Base-by-base conservation (phyloP, 768 basidiomycete genomes). In the Hemileccinum rubropunctum region DNA sequence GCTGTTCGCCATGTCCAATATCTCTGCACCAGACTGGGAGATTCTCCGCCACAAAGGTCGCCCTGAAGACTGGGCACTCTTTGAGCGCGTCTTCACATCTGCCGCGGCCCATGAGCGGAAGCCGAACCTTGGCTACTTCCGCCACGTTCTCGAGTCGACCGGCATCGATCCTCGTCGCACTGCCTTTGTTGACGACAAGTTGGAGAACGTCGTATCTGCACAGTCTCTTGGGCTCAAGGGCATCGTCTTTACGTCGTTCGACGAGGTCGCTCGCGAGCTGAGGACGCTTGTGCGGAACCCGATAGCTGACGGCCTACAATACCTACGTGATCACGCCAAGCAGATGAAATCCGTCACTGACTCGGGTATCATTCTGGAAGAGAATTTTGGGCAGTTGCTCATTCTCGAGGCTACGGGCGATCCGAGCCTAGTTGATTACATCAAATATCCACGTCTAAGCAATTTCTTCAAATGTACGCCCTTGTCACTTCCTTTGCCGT, bases 1-100 rank as follows among this genome's bases (percentile, higher is more conserved):
- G n/a, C 23, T 61, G 2, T 60, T 58, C 9, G 61, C 61, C 48
- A 57, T 63, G 58, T 60, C 60, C 21, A 57, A 62, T 26, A 50
- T 64, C 26, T 59, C 59, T 0, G 44, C 53, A 4, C 59, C 59
- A 2, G 60, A 60, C 33, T 60, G 59, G 52, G 56, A 62, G 11
- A 10, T 56, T 28, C 60, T 61, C 21, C 51, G 44, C 13, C 42
- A 32, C 41, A 62, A 51, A 18, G 56, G 34, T 13, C 28, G 42
- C 1, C 34, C 50, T 0, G 48, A 51, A 36, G 60, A 61, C 18
- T 61, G 59, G 60, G 47, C 42, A 1, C 57, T 61, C 17, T 61
- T 61, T 42, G 57, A 61, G 13, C 30, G 4, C 7, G 40, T 61
- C 34, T 62, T 61, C 47, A 61, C 60, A 10, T 61, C 60, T 15